Evolutionary conservation across 2,329 filamentous ascomycete genomes (phyloP), one percentile per base, ranked within the genome.

Genomic region (Neofusicoccum ribis): DNA sequence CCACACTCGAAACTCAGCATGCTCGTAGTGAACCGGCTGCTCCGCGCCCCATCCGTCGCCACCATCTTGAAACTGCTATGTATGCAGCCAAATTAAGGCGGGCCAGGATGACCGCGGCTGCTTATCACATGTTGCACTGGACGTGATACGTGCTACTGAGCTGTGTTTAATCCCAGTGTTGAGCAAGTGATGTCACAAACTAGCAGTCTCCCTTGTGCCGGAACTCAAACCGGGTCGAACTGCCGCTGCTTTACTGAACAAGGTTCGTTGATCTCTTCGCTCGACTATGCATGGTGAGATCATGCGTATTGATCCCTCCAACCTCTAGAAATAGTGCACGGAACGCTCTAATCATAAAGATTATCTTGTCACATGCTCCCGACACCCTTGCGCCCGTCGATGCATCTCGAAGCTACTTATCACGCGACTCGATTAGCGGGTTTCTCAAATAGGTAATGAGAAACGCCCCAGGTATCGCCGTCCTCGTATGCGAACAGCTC

Each of bases 371-470:
- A 46, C 39, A 59, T 46, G 39, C 39, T 59, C 14, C 17, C 6
- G 15, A 44, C 27, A 14, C 54, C 23, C 7, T 12, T 58, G 23
- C 52, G 20, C 20, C 20, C 12, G 20, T 34, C 8, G 15, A 59
- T 59, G 41, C 54, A 14, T 34, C 39, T 20, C 20, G 39, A 43
- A 51, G 34, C 17, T 27, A 31, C 49, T 9, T 34, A 5, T 59
- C 8, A 59, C 39, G 6, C 23, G 8, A 36, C 54, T 14, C 54
- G 17, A 2, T 59, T 9, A 11, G 39, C 67, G 5, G 76, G 76
- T 78, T 90, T 90, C 76, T 87, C 84, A 70, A 91, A 90, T 64
- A 90, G 75, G 71, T 88, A 87, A 76, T 91, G 88, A 51, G 83
- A 82, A 1, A 91, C 86, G 3, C 88, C 89, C 88, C 88, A 91